Conservation (phyloP, 495 filamentous ascomycete genomes). For the Neurospora sp. region DNA sequence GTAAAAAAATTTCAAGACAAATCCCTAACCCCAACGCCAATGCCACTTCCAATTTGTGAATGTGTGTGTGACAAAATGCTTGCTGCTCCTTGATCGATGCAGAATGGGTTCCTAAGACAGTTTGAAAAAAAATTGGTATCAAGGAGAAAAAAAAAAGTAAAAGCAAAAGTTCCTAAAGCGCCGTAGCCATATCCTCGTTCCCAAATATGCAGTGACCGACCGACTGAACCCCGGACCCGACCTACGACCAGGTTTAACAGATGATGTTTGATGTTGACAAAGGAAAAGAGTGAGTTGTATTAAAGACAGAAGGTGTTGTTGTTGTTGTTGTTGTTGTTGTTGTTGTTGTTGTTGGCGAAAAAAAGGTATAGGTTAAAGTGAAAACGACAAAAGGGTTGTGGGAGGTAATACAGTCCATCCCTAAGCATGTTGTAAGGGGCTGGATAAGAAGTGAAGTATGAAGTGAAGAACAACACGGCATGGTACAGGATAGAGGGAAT, state of each 20-base stretch:
- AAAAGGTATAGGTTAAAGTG: background rate
- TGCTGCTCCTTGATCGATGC: background rate
- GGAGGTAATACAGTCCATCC: background rate
- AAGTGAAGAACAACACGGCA: background rate
- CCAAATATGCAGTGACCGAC: background rate
- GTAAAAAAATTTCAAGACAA: background rate
- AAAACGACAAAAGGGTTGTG: background rate
- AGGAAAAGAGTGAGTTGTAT: background rate
- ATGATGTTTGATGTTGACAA: background rate
- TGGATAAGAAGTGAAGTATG: background rate
- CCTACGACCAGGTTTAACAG: background rate
- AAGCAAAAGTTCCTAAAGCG: background rate
- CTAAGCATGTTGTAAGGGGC: background rate
- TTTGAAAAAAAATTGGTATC: background rate
- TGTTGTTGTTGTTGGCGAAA: background rate
- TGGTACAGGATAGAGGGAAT: background rate
- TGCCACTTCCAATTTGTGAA: background rate
- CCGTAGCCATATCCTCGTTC: background rate
- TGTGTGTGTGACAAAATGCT: background rate
- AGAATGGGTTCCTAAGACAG: background rate
- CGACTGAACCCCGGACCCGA: background rate
- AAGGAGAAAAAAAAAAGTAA: background rate
- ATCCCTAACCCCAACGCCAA: background rate
- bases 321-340: background rate
- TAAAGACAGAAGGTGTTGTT: background rate